Evolutionary conservation across 352 stramenopile genomes (phyloP).

Genomic region (Halophytophthora polymorphica): DNA sequence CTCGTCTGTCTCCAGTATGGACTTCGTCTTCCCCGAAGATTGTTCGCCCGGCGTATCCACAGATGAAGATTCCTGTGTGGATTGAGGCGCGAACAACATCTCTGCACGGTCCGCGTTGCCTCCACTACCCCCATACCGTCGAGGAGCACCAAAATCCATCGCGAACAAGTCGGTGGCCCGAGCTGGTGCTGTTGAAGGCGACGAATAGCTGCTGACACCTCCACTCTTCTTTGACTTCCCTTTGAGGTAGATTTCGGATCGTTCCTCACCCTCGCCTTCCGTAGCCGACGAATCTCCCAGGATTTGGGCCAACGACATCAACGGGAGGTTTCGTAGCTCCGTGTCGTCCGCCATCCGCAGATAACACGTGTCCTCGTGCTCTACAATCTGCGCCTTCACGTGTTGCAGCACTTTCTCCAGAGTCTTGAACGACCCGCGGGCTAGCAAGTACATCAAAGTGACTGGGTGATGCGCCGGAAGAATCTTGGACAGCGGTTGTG

Average conservation of each 20-base stretch:
- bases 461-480: conserved; percentile 56
- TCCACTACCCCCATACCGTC: conserved; percentile 20
- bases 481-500: conserved; percentile 13
- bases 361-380: conserved; percentile 78
- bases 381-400: conserved; percentile 49
- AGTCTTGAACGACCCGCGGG: conserved; percentile 59
- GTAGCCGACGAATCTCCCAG: conserved; percentile 23
- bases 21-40: conserved; percentile 14
- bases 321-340: conserved; percentile 42
- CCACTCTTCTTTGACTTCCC: conserved; percentile 23
- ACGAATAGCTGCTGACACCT: conserved; percentile 4
- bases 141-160: conserved; percentile 47
- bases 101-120: conserved; percentile 42
- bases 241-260: conserved; percentile 39
- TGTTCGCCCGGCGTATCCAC: not conserved
- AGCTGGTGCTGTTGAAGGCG: conserved; percentile 24
- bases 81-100: conserved; percentile 47
- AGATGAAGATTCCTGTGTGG: conserved; percentile 2
- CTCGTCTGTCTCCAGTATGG: conserved; percentile 35
- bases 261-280: conserved; percentile 32
- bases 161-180: conserved; percentile 73
- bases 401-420: conserved; percentile 54
- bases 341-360: conserved; percentile 65
- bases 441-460: conserved; percentile 67
- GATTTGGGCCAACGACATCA: conserved; percentile 49